Evolutionary conservation across 2,329 filamentous ascomycete genomes (phyloP).

Genomic region (Lecanicillium sp.): DNA sequence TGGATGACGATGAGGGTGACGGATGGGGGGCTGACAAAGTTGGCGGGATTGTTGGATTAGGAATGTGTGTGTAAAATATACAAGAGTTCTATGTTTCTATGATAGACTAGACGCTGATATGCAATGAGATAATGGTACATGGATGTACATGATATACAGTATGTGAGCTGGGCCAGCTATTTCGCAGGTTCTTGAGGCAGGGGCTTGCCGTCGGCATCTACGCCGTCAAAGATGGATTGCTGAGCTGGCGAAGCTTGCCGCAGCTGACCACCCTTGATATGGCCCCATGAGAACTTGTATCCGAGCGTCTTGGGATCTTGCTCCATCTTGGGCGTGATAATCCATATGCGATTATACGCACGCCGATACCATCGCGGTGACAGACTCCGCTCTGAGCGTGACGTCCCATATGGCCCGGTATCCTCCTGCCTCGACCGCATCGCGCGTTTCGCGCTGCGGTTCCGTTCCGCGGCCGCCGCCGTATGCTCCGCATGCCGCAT

Average conservation of each 20-base stretch:
- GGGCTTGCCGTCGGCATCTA: slow-evolving; percentile 26
- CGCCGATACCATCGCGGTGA: slow-evolving; percentile 40
- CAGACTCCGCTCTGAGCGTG: slow-evolving; percentile 26
- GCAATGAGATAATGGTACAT: background rate
- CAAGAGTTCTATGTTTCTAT: background rate
- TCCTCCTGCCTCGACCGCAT: slow-evolving; percentile 31
- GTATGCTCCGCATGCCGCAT: slow-evolving; percentile 1
- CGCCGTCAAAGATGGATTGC: slow-evolving; percentile 43
- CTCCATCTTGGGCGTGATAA: slow-evolving; percentile 37
- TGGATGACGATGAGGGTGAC: slow-evolving; percentile 75
- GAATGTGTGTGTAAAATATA: background rate
- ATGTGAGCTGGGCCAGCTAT: background rate
- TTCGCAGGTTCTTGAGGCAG: background rate
- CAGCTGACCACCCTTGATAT: slow-evolving; percentile 18
- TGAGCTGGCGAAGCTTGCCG: slow-evolving; percentile 29
- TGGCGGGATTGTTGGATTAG: slow-evolving; percentile 42
- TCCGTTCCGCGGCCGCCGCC: slow-evolving; percentile 4
- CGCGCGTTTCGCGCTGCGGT: slow-evolving; percentile 17
- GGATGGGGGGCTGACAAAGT: slow-evolving; percentile 53
- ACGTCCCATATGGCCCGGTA: slow-evolving; percentile 32
- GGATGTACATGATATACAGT: background rate
- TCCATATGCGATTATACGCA: slow-evolving; percentile 42
- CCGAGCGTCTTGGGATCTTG: slow-evolving; percentile 25
- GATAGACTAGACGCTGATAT: slow-evolving; percentile 1
- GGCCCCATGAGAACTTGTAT: slow-evolving; percentile 43